Percentiles rank a stretch among this genome's conserved stretches.
phyloP scores from a whole-genome alignment of 2,329 filamentous ascomycete species.

The Beauveria sp. region DNA sequence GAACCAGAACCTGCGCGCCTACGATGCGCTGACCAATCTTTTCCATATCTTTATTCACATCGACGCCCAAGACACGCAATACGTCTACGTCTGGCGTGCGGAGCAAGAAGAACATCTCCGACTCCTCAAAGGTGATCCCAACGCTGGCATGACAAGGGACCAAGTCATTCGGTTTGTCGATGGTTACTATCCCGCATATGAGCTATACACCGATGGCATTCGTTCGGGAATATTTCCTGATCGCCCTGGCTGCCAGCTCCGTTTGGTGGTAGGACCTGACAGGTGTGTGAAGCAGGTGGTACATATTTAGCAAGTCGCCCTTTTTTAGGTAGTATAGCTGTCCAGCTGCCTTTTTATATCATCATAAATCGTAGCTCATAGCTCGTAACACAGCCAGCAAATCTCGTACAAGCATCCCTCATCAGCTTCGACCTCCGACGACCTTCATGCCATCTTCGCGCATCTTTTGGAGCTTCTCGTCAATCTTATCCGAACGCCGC shows the following conservation, averaged over 20 bases:
- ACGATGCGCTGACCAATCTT: constrained; percentile 41
- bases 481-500: constrained; percentile 45
- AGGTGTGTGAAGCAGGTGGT: constrained; percentile 51
- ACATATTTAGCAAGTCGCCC: constrained; percentile 28
- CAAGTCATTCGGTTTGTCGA: constrained; percentile 69
- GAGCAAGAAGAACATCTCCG: constrained; percentile 72
- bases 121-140: constrained; percentile 46
- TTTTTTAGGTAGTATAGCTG: background rate
- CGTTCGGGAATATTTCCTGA: constrained; percentile 48
- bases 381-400: background rate
- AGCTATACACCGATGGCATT: constrained; percentile 56
- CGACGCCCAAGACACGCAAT: constrained; percentile 63
- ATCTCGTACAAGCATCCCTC: background rate
- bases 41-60: constrained; percentile 51
- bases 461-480: constrained; percentile 45
- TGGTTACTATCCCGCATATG: constrained; percentile 64
- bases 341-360: background rate
- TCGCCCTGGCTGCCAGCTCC: constrained; percentile 47
- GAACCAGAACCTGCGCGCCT: constrained; percentile 39
- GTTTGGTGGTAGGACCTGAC: constrained; percentile 53
- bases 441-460: constrained; percentile 50
- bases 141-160: constrained; percentile 71
- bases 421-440: constrained; percentile 35
- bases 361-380: constrained; percentile 10
- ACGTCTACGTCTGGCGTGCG: constrained; percentile 77